These are phyloP conservation scores for Rhododendron simsii DNA, from an alignment of 148 eudicot species.

Conservation along the genomic window DNA sequence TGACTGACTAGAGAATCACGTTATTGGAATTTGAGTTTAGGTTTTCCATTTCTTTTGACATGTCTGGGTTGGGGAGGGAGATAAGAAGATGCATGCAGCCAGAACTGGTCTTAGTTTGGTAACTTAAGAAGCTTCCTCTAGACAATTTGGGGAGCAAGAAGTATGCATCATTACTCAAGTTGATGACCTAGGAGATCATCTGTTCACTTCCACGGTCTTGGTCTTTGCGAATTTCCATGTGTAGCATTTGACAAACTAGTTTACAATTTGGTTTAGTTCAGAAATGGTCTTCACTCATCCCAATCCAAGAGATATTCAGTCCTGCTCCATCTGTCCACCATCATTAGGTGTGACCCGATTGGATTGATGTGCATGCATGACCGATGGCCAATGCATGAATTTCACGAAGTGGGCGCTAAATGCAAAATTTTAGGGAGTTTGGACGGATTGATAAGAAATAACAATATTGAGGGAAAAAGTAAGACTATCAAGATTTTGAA, in stretches of 20 bases:
- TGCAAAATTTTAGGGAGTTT: not conserved
- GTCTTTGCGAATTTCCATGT: not conserved
- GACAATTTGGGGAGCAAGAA: not conserved
- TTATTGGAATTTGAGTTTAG: not conserved
- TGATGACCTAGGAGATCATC: not conserved
- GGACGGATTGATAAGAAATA: not conserved
- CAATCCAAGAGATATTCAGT: not conserved
- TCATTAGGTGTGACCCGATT: not conserved
- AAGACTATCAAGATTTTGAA: not conserved
- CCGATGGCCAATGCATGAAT: not conserved
- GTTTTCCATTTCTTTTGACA: not conserved
- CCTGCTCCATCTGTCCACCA: not conserved
- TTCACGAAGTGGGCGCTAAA: not conserved
- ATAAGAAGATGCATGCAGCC: not conserved
- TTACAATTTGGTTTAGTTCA: not conserved
- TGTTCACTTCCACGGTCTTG: not conserved
- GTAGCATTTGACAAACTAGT: not conserved
- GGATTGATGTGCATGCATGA: not conserved
- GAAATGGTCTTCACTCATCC: not conserved
- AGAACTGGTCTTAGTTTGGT: not conserved
- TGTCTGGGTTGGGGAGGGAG: not conserved
- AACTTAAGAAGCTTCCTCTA: not conserved
- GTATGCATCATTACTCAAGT: not conserved
- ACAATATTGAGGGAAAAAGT: not conserved
- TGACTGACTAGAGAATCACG: not conserved